Evolutionary conservation across 331 rosid genomes (phyloP).

Genomic region (Dryas integrifolia): DNA sequence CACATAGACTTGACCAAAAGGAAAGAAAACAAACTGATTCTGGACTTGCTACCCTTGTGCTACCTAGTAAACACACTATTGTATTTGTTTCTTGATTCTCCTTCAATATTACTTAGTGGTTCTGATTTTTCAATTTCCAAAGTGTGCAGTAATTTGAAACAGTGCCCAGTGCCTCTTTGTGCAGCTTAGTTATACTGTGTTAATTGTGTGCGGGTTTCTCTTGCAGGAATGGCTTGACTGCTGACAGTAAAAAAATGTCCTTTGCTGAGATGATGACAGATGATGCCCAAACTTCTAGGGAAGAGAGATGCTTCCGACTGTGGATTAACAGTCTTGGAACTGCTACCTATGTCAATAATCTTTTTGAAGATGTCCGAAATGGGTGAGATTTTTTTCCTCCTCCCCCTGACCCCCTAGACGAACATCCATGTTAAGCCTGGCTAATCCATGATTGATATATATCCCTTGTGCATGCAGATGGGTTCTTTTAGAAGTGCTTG

Average conservation of each 20-base stretch:
- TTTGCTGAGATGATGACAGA: conserved; percentile 99
- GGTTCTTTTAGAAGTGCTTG: conserved; percentile 98
- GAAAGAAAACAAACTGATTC: too few relatives aligned
- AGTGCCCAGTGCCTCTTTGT: background rate
- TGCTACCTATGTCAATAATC: conserved; percentile 77
- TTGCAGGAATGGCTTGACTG: conserved; percentile 90
- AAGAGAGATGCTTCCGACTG: conserved; percentile 95
- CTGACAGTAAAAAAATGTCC: conserved; percentile 60
- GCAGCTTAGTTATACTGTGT: background rate
- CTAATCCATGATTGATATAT: conserved; percentile 30
- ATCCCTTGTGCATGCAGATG: conserved; percentile 55
- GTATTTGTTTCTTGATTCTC: background rate
- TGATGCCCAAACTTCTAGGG: conserved; percentile 93
- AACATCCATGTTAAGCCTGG: background rate
- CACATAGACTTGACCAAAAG: too few relatives aligned
- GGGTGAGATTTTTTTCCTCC: conserved; percentile 56
- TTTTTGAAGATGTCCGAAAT: conserved; percentile 94
- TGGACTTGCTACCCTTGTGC: background rate
- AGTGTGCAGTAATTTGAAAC: background rate
- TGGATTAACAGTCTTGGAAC: conserved; percentile 98
- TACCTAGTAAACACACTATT: conserved; percentile 6
- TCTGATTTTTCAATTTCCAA: background rate
- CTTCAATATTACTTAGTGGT: background rate
- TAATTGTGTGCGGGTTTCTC: conserved; percentile 9
- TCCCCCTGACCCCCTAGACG: background rate